Evolutionary conservation across 2,329 filamentous ascomycete genomes (phyloP).

Genomic region (Bipolaris sorokiniana): DNA sequence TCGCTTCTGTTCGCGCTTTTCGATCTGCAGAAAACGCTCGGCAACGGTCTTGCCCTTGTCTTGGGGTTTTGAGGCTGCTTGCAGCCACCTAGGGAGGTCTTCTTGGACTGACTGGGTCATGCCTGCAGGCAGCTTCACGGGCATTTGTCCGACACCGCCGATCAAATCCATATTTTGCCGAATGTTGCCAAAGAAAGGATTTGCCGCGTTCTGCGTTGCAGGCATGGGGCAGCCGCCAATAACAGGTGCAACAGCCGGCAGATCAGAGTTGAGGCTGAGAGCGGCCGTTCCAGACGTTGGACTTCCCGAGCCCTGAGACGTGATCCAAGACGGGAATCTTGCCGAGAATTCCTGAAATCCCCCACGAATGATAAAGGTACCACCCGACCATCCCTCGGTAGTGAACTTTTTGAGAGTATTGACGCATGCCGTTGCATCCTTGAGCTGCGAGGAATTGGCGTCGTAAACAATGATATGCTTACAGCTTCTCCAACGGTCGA

Average conservation of each 20-base stretch:
- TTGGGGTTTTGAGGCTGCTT: constrained; percentile 66
- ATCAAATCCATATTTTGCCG: constrained; percentile 95
- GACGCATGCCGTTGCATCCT: constrained; percentile 78
- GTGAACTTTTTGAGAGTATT: constrained; percentile 95
- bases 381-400: constrained; percentile 79
- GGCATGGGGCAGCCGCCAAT: constrained; percentile 89
- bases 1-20: constrained; percentile 84
- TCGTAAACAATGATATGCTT: constrained; percentile 89
- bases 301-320: constrained; percentile 48
- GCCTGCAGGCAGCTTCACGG: constrained; percentile 63
- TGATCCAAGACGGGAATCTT: constrained; percentile 67
- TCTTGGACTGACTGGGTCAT: constrained; percentile 57
- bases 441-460: constrained; percentile 73
- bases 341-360: constrained; percentile 78
- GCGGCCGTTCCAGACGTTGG: constrained; percentile 31
- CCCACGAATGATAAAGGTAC: constrained; percentile 76
- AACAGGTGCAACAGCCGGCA: constrained; percentile 71
- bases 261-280: constrained; percentile 31
- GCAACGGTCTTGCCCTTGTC: constrained; percentile 83
- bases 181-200: constrained; percentile 96
- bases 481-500: constrained; percentile 76
- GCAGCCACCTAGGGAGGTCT: constrained; percentile 77
- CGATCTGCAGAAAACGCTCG: constrained; percentile 82
- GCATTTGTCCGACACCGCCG: constrained; percentile 84
- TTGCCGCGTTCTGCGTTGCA: constrained; percentile 68